These are phyloP conservation scores for Dioscorea dumetorum DNA, from an alignment of 106 monocot genomes.

Conservation along the genomic window DNA sequence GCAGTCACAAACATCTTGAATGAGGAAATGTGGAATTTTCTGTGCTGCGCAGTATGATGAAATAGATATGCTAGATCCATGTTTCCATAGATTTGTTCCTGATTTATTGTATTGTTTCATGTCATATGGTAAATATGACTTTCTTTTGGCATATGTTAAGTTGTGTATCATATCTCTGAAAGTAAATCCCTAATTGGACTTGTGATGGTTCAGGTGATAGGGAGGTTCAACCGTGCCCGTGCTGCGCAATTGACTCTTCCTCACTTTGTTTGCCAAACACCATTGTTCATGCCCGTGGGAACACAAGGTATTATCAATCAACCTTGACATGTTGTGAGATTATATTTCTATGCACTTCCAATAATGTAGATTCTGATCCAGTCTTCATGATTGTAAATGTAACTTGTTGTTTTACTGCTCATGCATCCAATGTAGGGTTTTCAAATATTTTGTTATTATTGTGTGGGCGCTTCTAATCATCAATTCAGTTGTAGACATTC, in stretches of 20 bases:
- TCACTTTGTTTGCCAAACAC: slow-evolving; percentile 83
- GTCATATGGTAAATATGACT: too few relatives aligned
- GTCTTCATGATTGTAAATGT: background rate
- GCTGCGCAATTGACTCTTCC: slow-evolving; percentile 79
- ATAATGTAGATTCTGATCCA: background rate
- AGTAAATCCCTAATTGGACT: background rate
- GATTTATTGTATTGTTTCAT: too few relatives aligned
- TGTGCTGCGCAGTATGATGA: too few relatives aligned
- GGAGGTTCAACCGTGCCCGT: slow-evolving; percentile 93
- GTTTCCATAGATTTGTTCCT: too few relatives aligned
- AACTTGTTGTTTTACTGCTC: background rate
- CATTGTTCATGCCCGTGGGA: slow-evolving; percentile 97
- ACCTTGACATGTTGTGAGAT: background rate
- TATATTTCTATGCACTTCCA: background rate
- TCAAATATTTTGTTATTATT: too few relatives aligned
- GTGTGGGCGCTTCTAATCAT: too few relatives aligned
- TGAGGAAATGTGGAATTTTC: too few relatives aligned
- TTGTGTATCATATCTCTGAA: background rate
- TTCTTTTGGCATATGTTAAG: background rate
- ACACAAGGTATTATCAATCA: slow-evolving; percentile 62
- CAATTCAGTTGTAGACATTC: background rate
- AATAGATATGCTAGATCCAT: too few relatives aligned
- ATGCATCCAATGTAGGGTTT: too few relatives aligned
- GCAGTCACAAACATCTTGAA: too few relatives aligned
- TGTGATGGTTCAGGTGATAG: slow-evolving; percentile 45